Evolutionary conservation across 345 rosid species (phyloP).

Genomic region (Luvunga scandens): DNA sequence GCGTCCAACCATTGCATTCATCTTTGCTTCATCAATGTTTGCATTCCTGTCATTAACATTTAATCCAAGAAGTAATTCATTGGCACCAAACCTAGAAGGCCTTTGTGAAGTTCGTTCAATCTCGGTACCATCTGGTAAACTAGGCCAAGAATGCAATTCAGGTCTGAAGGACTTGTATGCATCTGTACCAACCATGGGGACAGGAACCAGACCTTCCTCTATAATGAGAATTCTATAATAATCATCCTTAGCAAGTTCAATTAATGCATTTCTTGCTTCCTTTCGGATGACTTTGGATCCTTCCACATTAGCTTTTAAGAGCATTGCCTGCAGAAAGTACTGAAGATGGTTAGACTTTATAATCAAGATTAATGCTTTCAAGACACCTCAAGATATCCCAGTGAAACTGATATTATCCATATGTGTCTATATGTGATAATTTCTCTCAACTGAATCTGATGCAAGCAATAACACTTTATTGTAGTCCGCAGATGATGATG

Average conservation of each 20-base stretch:
- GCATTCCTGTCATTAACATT: slow-evolving; percentile 38
- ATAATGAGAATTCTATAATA: slow-evolving; percentile 72
- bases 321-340: slow-evolving; percentile 45
- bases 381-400: neutral
- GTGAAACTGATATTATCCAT: neutral
- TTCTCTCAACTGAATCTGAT: neutral
- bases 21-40: slow-evolving; percentile 61
- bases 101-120: slow-evolving; percentile 49
- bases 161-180: slow-evolving; percentile 73
- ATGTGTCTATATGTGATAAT: no score
- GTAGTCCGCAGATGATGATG: neutral
- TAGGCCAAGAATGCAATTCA: slow-evolving; percentile 71
- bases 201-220: slow-evolving; percentile 81
- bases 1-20: slow-evolving; percentile 72
- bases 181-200: slow-evolving; percentile 75
- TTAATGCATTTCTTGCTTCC: slow-evolving; percentile 72
- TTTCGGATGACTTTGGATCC: slow-evolving; percentile 54
- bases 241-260: slow-evolving; percentile 78
- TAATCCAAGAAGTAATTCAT: slow-evolving; percentile 72
- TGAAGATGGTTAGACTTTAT: slow-evolving; percentile 4
- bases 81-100: slow-evolving; percentile 76
- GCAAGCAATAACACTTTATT: neutral
- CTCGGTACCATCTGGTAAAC: slow-evolving; percentile 70
- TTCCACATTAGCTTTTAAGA: slow-evolving; percentile 48
- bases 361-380: neutral